Evolutionary conservation across 129 eudicot genomes (phyloP).

Genomic region (Ambrosia trifida): DNA sequence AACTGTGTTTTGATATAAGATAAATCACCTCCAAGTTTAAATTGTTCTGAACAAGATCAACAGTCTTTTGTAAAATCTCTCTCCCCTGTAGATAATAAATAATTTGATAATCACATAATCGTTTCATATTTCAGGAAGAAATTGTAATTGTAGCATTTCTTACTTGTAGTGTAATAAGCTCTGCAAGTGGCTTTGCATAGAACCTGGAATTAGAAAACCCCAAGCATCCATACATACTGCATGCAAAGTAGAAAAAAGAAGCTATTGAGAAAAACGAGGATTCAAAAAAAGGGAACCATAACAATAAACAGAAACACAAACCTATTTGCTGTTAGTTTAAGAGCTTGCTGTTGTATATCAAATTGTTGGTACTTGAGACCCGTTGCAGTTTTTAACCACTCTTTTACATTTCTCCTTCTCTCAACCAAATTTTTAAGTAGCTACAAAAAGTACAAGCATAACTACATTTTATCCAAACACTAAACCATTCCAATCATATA

Average conservation of each 20-base stretch:
- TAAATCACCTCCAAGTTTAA: slow-evolving; percentile 77
- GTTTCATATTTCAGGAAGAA: not conserved
- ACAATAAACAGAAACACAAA: slow-evolving; percentile 26
- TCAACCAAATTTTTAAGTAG: slow-evolving; percentile 85
- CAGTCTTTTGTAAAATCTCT: slow-evolving; percentile 96
- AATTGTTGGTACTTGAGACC: slow-evolving; percentile 91
- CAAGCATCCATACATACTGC: slow-evolving; percentile 98
- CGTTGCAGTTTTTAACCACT: slow-evolving; percentile 72
- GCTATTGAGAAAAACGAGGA: slow-evolving; percentile 17
- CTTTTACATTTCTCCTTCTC: slow-evolving; percentile 83
- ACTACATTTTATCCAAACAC: slow-evolving; percentile 7
- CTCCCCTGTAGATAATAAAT: slow-evolving; percentile 70
- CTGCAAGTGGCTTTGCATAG: slow-evolving; percentile 97
- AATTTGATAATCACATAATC: not conserved
- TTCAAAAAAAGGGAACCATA: slow-evolving; percentile 7
- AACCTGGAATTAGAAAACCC: slow-evolving; percentile 98
- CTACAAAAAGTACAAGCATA: slow-evolving; percentile 37
- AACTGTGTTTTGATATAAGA: not conserved
- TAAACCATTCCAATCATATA: slow-evolving; percentile 1
- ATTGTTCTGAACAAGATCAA: slow-evolving; percentile 87
- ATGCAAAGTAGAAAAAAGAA: slow-evolving; percentile 18
- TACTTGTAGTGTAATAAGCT: slow-evolving; percentile 87
- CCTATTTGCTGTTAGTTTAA: slow-evolving; percentile 98
- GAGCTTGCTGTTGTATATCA: slow-evolving; percentile 98
- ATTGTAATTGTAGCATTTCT: slow-evolving; percentile 24